phyloP scores from a whole-genome alignment of 179 eudicot species.

The Gypsophila paniculata region DNA sequence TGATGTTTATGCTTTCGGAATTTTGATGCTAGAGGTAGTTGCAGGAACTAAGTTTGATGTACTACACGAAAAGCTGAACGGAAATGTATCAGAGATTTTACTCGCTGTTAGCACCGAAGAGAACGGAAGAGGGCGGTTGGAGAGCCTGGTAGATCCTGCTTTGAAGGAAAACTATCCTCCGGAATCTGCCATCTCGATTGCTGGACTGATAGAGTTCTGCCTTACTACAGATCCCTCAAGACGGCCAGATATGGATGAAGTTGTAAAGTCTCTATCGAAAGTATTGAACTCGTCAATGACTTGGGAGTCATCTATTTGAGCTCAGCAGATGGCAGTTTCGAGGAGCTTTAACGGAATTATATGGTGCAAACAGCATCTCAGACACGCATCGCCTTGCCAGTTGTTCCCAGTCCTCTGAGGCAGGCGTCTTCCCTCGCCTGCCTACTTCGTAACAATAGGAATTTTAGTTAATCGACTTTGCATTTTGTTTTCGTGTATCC shows the following conservation, averaged over 20 bases:
- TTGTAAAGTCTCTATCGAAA: slow-evolving; percentile 53
- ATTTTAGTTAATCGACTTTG: slow-evolving; percentile 1
- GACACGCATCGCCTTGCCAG: background rate
- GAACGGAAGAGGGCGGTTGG: slow-evolving; percentile 35
- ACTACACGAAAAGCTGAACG: slow-evolving; percentile 35
- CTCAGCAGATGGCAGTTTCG: slow-evolving; percentile 16
- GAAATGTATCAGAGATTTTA: slow-evolving; percentile 34
- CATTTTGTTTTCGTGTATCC: background rate
- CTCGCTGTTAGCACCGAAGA: slow-evolving; percentile 30
- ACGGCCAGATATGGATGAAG: slow-evolving; percentile 69
- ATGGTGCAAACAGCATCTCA: background rate
- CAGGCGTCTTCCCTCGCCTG: slow-evolving; percentile 13
- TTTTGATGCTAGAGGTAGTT: slow-evolving; percentile 68
- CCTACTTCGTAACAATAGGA: slow-evolving; percentile 1
- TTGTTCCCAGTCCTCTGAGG: background rate
- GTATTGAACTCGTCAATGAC: slow-evolving; percentile 40
- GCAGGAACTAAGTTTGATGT: slow-evolving; percentile 47
- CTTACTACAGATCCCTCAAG: slow-evolving; percentile 46
- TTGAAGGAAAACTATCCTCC: slow-evolving; percentile 57
- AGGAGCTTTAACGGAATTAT: background rate
- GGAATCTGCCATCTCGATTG: slow-evolving; percentile 42
- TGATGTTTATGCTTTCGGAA: slow-evolving; percentile 75
- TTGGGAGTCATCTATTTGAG: slow-evolving; percentile 48
- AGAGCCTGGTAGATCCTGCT: slow-evolving; percentile 50
- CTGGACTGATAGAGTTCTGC: slow-evolving; percentile 47